Evolutionary conservation across 225 moss, liverwort and hornwort species (phyloP), one percentile per base, ranked within the genome.

Genomic region (Ulota crispa): DNA sequence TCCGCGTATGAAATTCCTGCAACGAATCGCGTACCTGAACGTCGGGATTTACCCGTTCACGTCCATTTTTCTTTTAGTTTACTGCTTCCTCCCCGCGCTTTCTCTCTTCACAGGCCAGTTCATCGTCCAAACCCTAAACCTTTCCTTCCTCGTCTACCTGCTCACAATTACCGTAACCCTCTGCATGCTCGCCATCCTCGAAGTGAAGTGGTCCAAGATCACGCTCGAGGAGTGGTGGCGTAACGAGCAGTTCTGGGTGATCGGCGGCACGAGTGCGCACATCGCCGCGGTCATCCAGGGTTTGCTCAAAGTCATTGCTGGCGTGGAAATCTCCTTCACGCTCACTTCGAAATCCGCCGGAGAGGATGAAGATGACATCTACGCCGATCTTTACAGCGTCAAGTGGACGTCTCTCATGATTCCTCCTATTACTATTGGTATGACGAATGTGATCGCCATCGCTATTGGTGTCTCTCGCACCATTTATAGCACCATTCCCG

Each of bases 161-260:
- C 89, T 93, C 54, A 83, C 82, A 28, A 93, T 92, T 85, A 92
- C 92, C 61, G 75, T 88, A 32, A 90, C 89, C 18, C 93, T 93
- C 43, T 90, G 89, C 75, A 69, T 92, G 89, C 89, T 93, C 16
- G 93, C 93, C 36, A 62, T 93, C 61, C 86, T 93, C 2, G 93
- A 93, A 75, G 93, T 93, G n/a, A 89, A 82, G 63, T 93, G 93
- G 93, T 89, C 93, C 5, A 85, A 86, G 6, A 93, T 93, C 82
- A 92, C 93, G 4, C 75, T 93, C 2, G 92, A 93, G 67, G 93
- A 93, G 72, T 93, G 93, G 92, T 93, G 93, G 93, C 85, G 93
- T 5, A 93, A 93, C 54, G 93, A 93, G 66, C 93, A 93, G 84
- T 93, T 93, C 64, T 93, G 93, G 93, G 93, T 93, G 56, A 93